phyloP scores from a whole-genome alignment of 1,139 yeast species.

The Zygosaccharomyces pseudobailii region DNA sequence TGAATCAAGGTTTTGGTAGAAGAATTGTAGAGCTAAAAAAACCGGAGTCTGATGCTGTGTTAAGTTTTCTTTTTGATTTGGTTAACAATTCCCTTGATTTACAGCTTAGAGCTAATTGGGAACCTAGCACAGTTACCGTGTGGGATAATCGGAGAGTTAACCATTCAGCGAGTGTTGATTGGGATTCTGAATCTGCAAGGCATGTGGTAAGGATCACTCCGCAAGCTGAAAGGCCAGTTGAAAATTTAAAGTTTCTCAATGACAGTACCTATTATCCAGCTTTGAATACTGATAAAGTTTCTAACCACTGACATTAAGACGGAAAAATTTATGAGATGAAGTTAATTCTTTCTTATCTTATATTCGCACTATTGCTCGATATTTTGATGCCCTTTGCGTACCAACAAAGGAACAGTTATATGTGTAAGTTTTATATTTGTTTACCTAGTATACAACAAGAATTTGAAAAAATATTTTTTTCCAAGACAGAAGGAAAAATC shows the following conservation, averaged over 20 bases:
- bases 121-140: conserved; percentile 55
- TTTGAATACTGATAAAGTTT: not conserved
- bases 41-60: conserved; percentile 55
- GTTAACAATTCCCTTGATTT: conserved; percentile 49
- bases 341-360: too few species aligned
- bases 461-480: too few species aligned
- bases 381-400: too few species aligned
- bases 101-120: conserved; percentile 56
- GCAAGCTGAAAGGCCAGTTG: conserved; percentile 37
- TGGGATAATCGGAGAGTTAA: conserved; percentile 69
- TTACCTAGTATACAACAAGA: too few species aligned
- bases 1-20: conserved; percentile 57
- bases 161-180: conserved; percentile 62
- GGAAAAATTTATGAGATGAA: too few species aligned
- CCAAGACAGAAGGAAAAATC: too few species aligned
- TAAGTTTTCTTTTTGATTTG: conserved; percentile 49
- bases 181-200: conserved; percentile 52
- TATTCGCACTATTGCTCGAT: too few species aligned
- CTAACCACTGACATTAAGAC: too few species aligned
- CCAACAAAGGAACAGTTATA: too few species aligned
- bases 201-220: conserved; percentile 68
- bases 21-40: conserved; percentile 60
- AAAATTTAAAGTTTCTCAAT: conserved; percentile 17
- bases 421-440: too few species aligned
- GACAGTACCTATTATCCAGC: conserved; percentile 18